Evolutionary conservation across 2,329 filamentous ascomycete genomes (phyloP).

Genomic region (Paecilomyces sp.): DNA sequence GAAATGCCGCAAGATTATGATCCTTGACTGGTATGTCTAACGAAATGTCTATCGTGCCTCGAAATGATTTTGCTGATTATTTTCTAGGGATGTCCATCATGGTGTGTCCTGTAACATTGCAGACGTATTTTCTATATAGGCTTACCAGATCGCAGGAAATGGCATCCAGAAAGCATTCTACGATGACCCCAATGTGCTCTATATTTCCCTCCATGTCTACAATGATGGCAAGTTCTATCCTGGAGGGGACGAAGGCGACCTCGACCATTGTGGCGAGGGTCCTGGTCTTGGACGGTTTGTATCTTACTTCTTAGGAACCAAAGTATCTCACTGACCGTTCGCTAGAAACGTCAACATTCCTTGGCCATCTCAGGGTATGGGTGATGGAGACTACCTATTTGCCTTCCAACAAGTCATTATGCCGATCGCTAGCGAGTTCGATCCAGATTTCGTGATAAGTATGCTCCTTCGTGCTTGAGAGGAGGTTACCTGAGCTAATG

Average conservation of each 20-base stretch:
- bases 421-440: conserved; percentile 89
- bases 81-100: conserved; percentile 59
- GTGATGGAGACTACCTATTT: conserved; percentile 92
- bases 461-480: conserved; percentile 11
- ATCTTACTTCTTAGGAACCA: background rate
- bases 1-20: conserved; percentile 77
- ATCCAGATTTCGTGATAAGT: conserved; percentile 83
- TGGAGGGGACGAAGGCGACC: conserved; percentile 50
- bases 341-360: conserved; percentile 60
- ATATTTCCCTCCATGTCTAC: conserved; percentile 91
- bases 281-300: conserved; percentile 49
- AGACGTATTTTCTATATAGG: conserved; percentile 4
- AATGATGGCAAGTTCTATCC: conserved; percentile 81
- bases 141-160: conserved; percentile 55
- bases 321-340: background rate
- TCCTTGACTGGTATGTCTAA: conserved; percentile 78
- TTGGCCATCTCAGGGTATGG: conserved; percentile 69
- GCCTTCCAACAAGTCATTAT: conserved; percentile 95
- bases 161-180: conserved; percentile 97
- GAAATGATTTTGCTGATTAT: conserved; percentile 12
- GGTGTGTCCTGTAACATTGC: conserved; percentile 29
- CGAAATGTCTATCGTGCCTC: conserved; percentile 1
- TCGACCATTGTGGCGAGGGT: conserved; percentile 52
- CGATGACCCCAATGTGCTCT: conserved; percentile 86
- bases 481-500: conserved; percentile 3